Evolutionary conservation across 106 monocot genomes (phyloP), one percentile per base, ranked within the genome.

Genomic region (Agapanthus africanus): DNA sequence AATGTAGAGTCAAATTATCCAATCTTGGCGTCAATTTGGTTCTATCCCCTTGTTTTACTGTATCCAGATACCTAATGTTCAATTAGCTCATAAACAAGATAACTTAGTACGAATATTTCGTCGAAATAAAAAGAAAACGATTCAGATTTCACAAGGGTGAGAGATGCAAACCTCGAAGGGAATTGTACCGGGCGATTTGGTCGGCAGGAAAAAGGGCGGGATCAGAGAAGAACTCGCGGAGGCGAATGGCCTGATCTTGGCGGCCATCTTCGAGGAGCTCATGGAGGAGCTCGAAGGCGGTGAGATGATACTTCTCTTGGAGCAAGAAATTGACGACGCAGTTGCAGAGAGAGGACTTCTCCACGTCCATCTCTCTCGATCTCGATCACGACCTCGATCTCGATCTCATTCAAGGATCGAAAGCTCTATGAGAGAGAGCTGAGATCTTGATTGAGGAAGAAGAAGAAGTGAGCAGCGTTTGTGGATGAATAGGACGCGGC

Each of bases 241-340:
- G 91, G 59, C 95, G 95, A 71, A 97, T 91, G 70, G 91, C 86
- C 74, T 91, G 95, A 67, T 86, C 89, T 30, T 97, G 72, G 73
- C 95, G 84, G 25, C 95, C 91, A 63, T 97, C 95, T 63, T 97
- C 95, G 16, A 84, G 69, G 68, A 97, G 91, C 79, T 97, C 95
- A 74, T 97, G 95, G 64, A 97, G 80, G 59, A 97, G 84, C 89
- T 97, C 95, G 74, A 97, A 92, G 16, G 95, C 95, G 23, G 91
- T 92, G 59, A 97, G 87, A 27, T 80, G 74, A 63, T 97, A 97
- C n/a, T 77, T 78, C 80, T 97, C 95, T 72, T 92, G 77, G 40
- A 97, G 76, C 50, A 97, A 76, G 76, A 91, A 97, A 67, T 97
- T 92, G 62, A 97, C 95, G 8, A 97, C 95, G 74, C 91, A 97